A percentile compares a stretch with the other conserved stretches of the same genome.
These are phyloP conservation scores for Saccharomycopsis fodiens DNA, from an alignment of 805 yeast species.

Conservation along the genomic window DNA sequence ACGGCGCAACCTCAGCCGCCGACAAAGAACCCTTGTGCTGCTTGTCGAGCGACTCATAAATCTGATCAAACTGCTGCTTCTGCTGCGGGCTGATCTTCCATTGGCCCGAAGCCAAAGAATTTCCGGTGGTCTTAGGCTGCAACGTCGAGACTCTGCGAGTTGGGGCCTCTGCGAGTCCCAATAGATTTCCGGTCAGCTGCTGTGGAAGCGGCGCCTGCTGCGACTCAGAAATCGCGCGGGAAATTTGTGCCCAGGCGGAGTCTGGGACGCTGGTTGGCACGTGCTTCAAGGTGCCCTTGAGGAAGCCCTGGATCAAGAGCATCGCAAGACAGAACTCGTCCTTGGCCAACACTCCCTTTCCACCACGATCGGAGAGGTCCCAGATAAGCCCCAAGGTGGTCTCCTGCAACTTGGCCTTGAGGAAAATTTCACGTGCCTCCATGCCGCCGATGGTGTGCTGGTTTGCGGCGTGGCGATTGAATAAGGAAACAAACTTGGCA, in stretches of 20 bases:
- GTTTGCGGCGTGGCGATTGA: slow-evolving; percentile 54
- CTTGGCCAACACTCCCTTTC: slow-evolving; percentile 63
- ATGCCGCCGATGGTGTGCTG: slow-evolving; percentile 55
- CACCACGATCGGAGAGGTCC: slow-evolving; percentile 75
- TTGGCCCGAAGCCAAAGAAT: slow-evolving; percentile 19
- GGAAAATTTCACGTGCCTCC: slow-evolving; percentile 78
- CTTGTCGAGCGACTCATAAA: slow-evolving; percentile 75
- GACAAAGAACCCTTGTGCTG: slow-evolving; percentile 51
- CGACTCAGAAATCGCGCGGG: slow-evolving; percentile 16
- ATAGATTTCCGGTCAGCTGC: slow-evolving; percentile 19
- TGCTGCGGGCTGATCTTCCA: slow-evolving; percentile 69
- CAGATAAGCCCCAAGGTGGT: slow-evolving; percentile 77
- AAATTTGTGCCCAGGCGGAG: slow-evolving; percentile 32
- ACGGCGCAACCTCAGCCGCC: slow-evolving; percentile 79
- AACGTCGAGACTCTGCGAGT: neutral
- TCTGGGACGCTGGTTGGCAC: slow-evolving; percentile 45
- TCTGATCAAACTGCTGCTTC: slow-evolving; percentile 67
- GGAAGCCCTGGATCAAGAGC: slow-evolving; percentile 83
- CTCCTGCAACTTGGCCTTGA: slow-evolving; percentile 82
- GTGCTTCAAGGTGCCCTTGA: slow-evolving; percentile 55
- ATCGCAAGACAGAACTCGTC: slow-evolving; percentile 85
- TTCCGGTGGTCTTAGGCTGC: slow-evolving; percentile 3
- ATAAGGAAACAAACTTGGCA: slow-evolving; percentile 60
- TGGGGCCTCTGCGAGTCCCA: slow-evolving; percentile 4
- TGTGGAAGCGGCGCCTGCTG: slow-evolving; percentile 4